Evolutionary conservation across 1,139 yeast species (phyloP), one percentile per base, ranked within the genome.

Genomic region (Yamadazyma mexicana): DNA sequence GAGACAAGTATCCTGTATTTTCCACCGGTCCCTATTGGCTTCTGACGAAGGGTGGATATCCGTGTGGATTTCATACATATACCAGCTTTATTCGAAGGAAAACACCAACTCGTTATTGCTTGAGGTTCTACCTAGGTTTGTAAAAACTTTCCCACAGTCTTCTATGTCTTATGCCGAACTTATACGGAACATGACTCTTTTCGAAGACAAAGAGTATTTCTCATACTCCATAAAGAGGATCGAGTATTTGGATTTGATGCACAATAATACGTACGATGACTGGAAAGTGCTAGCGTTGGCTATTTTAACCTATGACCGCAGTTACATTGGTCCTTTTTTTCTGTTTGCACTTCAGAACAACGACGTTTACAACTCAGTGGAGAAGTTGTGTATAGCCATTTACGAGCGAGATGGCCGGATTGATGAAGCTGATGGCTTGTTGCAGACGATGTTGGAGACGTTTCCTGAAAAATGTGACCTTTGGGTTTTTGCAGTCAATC

Each of bases 401-500:
- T 56, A 53, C 37, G 66, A 61, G 17, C 42, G 50, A 2, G 32
- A 59, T 5, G 64, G 54, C 2, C 58, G 61, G 17, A 18, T 54
- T 0, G 59, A 51, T 0, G 44, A 42, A 20, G 76, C 76, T 0
- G 44, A 62, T 11, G 34, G 40, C 0, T 41, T 64, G 2, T 46
- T 75, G 39, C 44, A 52, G 2, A 37, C 39, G n/a, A 47, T 78
- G 23, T 40, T 67, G 4, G 50, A 52, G 3, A 48, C 41, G 0
- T 72, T 63, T 39, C 45, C 56, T 0, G 43, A 51, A 3, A 69
- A 73, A 43, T 54, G 69, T 12, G 79, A 73, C 18, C 63, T 72
- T 9, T 81, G 85, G 85, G 43, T 78, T 6, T 64, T 58, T 39
- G 69, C 70, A 7, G 55, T 61, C 33, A 63, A 67, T 5, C 68